These are phyloP conservation scores for Globisporangium okanoganense DNA, from an alignment of 352 stramenopile species.

Conservation along the genomic window DNA sequence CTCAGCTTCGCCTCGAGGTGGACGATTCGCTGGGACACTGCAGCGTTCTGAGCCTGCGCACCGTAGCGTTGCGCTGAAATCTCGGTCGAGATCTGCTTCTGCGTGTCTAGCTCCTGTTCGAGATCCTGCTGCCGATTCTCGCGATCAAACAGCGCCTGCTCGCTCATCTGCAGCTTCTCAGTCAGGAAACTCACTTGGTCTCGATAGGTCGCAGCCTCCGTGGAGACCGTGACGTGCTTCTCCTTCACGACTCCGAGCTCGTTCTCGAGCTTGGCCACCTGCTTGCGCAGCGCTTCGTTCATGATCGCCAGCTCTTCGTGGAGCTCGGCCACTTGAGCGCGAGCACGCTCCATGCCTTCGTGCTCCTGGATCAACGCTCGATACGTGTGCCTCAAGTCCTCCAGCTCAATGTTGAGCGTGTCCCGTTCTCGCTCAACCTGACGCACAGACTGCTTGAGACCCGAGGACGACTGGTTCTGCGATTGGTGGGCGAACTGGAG, in stretches of 20 bases:
- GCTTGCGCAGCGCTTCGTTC: conserved; percentile 68
- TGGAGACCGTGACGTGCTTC: conserved; percentile 52
- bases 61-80: conserved; percentile 78
- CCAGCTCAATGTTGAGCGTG: conserved; percentile 65
- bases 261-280: conserved; percentile 54
- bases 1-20: conserved; percentile 75
- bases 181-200: conserved; percentile 82
- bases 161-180: conserved; percentile 55
- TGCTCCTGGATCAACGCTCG: conserved; percentile 67
- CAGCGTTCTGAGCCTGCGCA: conserved; percentile 66
- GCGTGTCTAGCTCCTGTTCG: conserved; percentile 44
- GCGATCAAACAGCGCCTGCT: conserved; percentile 34
- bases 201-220: conserved; percentile 56
- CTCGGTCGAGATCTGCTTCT: conserved; percentile 69
- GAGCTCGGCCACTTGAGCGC: conserved; percentile 43
- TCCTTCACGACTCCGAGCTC: conserved; percentile 45
- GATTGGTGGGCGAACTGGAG: conserved; percentile 54
- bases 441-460: conserved; percentile 51
- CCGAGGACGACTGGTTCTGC: conserved; percentile 43
- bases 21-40: conserved; percentile 70
- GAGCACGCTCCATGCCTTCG: conserved; percentile 60
- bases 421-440: conserved; percentile 68
- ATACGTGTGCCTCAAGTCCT: conserved; percentile 74
- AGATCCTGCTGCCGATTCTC: conserved; percentile 24
- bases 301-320: conserved; percentile 55